A percentile compares a stretch with the other conserved stretches of the same genome.
These are phyloP conservation scores for Hemisphaericaspora lyxosophila DNA, from an alignment of 1,139 yeast species.

Conservation along the genomic window DNA sequence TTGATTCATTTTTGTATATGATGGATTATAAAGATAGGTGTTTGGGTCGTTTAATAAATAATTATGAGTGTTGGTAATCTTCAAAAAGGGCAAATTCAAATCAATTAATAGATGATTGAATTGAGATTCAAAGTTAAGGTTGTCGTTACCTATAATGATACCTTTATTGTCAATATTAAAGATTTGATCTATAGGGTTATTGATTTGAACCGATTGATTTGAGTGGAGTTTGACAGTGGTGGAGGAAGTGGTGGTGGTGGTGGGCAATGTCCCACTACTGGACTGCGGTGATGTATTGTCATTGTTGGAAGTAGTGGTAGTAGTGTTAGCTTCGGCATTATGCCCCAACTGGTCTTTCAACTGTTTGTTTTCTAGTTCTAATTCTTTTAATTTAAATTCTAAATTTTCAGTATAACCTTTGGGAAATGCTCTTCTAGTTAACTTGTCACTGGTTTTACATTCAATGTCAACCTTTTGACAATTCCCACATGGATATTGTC, in stretches of 20 bases:
- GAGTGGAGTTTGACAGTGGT: conserved; percentile 15
- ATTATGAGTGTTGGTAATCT: conserved; percentile 49
- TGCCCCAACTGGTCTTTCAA: conserved; percentile 24
- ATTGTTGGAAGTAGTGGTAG: neutral
- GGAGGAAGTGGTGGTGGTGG: conserved; percentile 2
- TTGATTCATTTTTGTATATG: conserved; percentile 39
- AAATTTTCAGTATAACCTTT: conserved; percentile 75
- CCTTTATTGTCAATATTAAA: conserved; percentile 48
- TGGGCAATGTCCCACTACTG: neutral
- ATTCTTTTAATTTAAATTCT: conserved; percentile 57
- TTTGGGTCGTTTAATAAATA: conserved; percentile 45
- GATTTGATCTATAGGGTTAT: conserved; percentile 50
- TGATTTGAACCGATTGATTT: conserved; percentile 30
- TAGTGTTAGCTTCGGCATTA: neutral
- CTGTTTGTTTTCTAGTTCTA: conserved; percentile 58
- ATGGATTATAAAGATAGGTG: conserved; percentile 44
- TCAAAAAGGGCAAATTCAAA: conserved; percentile 46
- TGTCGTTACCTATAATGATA: conserved; percentile 49
- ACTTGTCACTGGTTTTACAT: conserved; percentile 69
- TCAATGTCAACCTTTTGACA: conserved; percentile 64
- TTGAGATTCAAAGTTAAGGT: conserved; percentile 49
- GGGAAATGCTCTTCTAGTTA: conserved; percentile 72
- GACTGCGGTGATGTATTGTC: too few relatives aligned
- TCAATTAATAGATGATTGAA: conserved; percentile 48
- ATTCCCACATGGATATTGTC: conserved; percentile 67